These are phyloP conservation scores for Hysterium pulicare DNA, from an alignment of 2,329 filamentous ascomycete species.

Conservation along the genomic window DNA sequence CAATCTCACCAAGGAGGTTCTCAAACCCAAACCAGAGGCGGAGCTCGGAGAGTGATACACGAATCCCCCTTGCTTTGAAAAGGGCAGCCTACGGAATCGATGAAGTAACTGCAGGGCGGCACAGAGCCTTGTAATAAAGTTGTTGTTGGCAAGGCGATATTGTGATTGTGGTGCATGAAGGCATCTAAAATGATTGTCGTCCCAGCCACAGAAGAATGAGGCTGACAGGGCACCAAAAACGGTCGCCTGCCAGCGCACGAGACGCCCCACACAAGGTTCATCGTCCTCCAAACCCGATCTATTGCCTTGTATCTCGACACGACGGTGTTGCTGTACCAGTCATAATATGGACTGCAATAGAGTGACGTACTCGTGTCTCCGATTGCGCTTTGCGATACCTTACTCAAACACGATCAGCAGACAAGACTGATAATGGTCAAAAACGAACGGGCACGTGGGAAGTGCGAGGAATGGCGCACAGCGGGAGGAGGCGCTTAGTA, in stretches of 20 bases:
- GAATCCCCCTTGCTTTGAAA: neutral
- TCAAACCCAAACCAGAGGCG: neutral
- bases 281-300: no score
- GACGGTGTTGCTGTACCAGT: no score
- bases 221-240: no score
- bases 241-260: no score
- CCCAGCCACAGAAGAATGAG: neutral
- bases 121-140: neutral
- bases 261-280: no score
- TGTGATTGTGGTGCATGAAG: neutral
- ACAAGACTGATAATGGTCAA: neutral
- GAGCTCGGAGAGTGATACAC: neutral
- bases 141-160: neutral
- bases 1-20: neutral
- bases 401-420: conserved; percentile 2
- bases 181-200: neutral
- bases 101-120: conserved; percentile 1
- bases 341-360: no score
- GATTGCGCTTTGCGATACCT: no score
- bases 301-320: neutral
- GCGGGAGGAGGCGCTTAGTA: conserved; percentile 1
- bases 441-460: conserved; percentile 4
- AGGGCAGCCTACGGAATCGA: neutral
- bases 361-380: no score
- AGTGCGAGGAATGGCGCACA: neutral